These are phyloP conservation scores for Punctularia strigosozonata DNA, from an alignment of 768 basidiomycete genomes.

Conservation along the genomic window DNA sequence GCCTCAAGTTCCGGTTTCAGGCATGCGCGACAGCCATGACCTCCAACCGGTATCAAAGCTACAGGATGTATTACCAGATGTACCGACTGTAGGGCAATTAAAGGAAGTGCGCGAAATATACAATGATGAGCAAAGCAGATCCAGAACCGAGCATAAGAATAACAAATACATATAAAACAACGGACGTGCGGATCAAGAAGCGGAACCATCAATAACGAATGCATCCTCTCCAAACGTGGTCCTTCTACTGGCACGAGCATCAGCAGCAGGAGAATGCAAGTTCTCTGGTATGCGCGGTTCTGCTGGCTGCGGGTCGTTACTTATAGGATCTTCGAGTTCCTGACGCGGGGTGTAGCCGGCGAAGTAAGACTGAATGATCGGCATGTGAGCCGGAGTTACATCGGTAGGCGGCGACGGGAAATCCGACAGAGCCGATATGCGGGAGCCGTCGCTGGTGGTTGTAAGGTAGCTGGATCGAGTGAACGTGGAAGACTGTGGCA, in stretches of 20 bases:
- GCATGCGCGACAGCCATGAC: too few relatives aligned
- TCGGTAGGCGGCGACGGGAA: constrained; percentile 51
- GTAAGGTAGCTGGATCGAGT: constrained; percentile 53
- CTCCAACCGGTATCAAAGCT: too few relatives aligned
- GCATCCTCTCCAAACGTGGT: too few relatives aligned
- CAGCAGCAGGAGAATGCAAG: not conserved
- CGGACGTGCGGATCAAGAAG: too few relatives aligned
- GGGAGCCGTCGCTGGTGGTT: constrained; percentile 37
- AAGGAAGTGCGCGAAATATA: too few relatives aligned
- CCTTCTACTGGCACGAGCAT: too few relatives aligned
- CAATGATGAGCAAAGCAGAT: too few relatives aligned
- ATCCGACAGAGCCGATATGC: constrained; percentile 62
- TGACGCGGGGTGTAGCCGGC: constrained; percentile 15
- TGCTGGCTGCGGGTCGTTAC: too few relatives aligned
- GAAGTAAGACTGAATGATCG: constrained; percentile 33
- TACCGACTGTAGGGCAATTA: too few relatives aligned
- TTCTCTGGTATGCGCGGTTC: too few relatives aligned
- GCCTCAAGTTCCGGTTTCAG: too few relatives aligned
- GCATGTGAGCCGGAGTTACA: constrained; percentile 22
- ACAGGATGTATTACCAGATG: not conserved
- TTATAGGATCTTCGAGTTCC: constrained; percentile 6
- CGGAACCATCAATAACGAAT: too few relatives aligned
- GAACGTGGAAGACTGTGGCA: constrained; percentile 17
- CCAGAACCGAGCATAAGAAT: not conserved
- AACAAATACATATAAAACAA: not conserved